Evolutionary conservation across 2,329 filamentous ascomycete genomes (phyloP).

Genomic region (Aspergillus pseudonomiae): DNA sequence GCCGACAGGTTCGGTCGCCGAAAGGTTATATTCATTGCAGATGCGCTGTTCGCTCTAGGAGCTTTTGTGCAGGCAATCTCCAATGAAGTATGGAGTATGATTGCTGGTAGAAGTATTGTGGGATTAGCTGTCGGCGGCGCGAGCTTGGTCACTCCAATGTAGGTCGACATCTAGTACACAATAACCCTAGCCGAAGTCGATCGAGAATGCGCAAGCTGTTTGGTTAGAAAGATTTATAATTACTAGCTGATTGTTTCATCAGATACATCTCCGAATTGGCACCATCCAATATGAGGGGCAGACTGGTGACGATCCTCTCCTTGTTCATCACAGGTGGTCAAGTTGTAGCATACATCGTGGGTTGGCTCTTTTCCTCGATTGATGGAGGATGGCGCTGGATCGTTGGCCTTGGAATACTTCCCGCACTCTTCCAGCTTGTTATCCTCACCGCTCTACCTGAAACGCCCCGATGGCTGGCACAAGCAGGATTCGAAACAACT

Average conservation of each 20-base stretch:
- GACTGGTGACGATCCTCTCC: conserved; percentile 78
- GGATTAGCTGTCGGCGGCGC: conserved; percentile 52
- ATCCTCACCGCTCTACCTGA: conserved; percentile 78
- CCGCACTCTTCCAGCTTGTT: conserved; percentile 70
- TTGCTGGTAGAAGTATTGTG: conserved; percentile 49
- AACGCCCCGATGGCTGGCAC: conserved; percentile 84
- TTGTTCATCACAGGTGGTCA: conserved; percentile 87
- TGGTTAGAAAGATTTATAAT: neutral
- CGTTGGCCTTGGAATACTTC: conserved; percentile 80
- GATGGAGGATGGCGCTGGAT: conserved; percentile 82
- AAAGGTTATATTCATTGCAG: conserved; percentile 51
- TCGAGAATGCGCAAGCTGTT: neutral
- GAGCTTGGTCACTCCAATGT: conserved; percentile 79
- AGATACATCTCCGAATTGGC: conserved; percentile 84
- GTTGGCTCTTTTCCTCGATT: conserved; percentile 70
- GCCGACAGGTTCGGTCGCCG: conserved; percentile 54
- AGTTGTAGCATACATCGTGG: conserved; percentile 82
- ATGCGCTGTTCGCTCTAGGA: conserved; percentile 49
- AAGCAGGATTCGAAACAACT: conserved; percentile 61
- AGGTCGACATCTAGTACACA: conserved; percentile 26
- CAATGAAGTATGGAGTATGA: conserved; percentile 48
- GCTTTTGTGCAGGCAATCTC: conserved; percentile 48
- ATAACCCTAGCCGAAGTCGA: neutral
- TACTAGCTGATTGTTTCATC: conserved; percentile 9
- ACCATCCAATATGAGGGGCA: conserved; percentile 73